These are phyloP conservation scores for Ceratobasidium sp. DNA, from an alignment of 1,284 basidiomycete genomes.

Conservation along the genomic window DNA sequence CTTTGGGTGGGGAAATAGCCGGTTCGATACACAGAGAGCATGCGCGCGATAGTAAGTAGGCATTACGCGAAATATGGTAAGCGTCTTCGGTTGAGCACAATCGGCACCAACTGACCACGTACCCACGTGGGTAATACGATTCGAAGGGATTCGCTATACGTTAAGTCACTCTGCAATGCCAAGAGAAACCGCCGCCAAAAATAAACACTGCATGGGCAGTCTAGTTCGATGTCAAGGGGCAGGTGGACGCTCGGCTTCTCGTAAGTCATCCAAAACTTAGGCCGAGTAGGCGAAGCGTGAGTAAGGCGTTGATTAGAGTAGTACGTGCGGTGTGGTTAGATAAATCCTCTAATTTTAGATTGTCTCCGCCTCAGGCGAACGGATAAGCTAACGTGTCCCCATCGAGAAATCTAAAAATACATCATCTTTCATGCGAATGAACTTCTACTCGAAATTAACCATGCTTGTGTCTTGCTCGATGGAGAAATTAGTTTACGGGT, in stretches of 20 bases:
- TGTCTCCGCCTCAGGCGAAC: not conserved
- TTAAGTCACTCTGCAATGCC: not conserved
- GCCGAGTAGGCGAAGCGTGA: too few relatives aligned
- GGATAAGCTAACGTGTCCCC: not conserved
- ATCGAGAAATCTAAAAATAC: not conserved
- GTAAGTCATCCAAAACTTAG: not conserved
- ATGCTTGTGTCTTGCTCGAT: not conserved
- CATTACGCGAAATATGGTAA: not conserved
- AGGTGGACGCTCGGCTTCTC: not conserved
- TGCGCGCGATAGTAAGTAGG: not conserved
- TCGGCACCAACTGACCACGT: not conserved
- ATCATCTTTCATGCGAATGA: not conserved
- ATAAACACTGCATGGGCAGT: not conserved
- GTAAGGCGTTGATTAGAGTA: not conserved
- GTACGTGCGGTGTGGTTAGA: conserved; percentile 9
- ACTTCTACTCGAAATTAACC: not conserved
- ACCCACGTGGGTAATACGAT: not conserved
- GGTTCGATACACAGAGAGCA: conserved; percentile 7
- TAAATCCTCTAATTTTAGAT: conserved; percentile 5
- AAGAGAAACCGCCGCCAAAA: not conserved
- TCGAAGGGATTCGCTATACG: not conserved
- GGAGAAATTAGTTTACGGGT: not conserved
- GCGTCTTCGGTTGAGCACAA: not conserved
- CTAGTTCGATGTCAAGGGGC: not conserved
- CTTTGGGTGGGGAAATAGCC: not conserved